These are phyloP conservation scores for Xylaria flabelliformis DNA, from an alignment of 495 filamentous ascomycete genomes.

Conservation along the genomic window DNA sequence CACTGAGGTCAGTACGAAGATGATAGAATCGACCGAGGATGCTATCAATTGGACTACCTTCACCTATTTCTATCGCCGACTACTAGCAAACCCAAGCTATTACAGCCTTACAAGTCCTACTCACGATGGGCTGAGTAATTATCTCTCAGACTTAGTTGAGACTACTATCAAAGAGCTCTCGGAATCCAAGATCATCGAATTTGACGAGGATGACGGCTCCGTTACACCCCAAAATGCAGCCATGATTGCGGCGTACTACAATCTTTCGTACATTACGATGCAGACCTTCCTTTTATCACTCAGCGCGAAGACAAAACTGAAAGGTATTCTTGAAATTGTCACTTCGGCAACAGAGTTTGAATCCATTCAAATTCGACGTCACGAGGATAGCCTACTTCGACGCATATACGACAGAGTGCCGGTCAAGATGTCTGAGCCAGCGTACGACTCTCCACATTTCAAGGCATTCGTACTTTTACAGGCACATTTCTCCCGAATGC, in stretches of 20 bases:
- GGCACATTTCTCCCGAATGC: conserved; percentile 97
- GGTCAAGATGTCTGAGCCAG: conserved; percentile 87
- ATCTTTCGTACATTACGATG: conserved; percentile 99
- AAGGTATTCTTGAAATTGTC: conserved; percentile 95
- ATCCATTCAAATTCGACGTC: conserved; percentile 89
- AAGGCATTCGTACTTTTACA: conserved; percentile 96
- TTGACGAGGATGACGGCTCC: conserved; percentile 95
- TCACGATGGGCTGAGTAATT: conserved; percentile 90
- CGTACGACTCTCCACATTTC: conserved; percentile 94
- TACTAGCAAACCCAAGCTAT: conserved; percentile 97
- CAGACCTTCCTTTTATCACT: conserved; percentile 99
- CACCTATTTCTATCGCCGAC: conserved; percentile 96
- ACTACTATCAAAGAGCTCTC: conserved; percentile 87
- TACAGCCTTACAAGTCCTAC: conserved; percentile 90
- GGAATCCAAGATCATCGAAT: conserved; percentile 94
- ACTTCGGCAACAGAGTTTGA: conserved; percentile 98
- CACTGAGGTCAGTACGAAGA: conserved; percentile 92
- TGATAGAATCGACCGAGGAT: conserved; percentile 93
- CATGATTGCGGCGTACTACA: conserved; percentile 99
- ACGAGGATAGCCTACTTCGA: conserved; percentile 86
- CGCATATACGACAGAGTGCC: conserved; percentile 94
- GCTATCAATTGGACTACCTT: conserved; percentile 98
- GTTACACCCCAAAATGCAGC: conserved; percentile 90
- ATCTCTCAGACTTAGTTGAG: conserved; percentile 95
- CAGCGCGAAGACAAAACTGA: conserved; percentile 85